Conservation (phyloP, 2,329 filamentous ascomycete species). For the Ophiostoma piceae region DNA sequence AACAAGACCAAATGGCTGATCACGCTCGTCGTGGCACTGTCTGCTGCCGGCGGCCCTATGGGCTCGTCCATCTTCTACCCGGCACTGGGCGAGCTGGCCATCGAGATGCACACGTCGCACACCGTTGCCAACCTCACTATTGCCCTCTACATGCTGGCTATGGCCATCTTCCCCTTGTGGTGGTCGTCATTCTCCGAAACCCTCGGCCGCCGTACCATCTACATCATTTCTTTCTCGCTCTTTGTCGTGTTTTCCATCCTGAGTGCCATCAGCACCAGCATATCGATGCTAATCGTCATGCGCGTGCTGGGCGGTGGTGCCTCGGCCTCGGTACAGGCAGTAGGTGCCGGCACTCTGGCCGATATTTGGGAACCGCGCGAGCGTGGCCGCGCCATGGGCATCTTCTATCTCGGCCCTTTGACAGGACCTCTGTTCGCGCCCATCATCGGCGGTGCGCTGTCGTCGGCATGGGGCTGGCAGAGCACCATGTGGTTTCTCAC, state of each 20-base stretch:
- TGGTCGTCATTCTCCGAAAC: constrained; percentile 78
- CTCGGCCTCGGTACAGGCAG: constrained; percentile 73
- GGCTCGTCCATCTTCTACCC: constrained; percentile 81
- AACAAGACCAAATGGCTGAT: constrained; percentile 77
- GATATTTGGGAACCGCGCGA: constrained; percentile 72
- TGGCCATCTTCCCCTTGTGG: constrained; percentile 82
- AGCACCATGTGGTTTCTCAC: constrained; percentile 73
- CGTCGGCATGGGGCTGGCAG: constrained; percentile 65
- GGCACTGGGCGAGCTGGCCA: constrained; percentile 58
- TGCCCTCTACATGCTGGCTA: constrained; percentile 73
- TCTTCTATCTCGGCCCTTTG: constrained; percentile 76
- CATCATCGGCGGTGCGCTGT: constrained; percentile 69
- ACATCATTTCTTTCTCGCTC: constrained; percentile 66
- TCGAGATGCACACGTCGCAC: constrained; percentile 55
- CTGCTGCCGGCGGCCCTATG: constrained; percentile 72
- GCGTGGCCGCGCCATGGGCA: constrained; percentile 71
- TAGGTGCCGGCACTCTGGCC: constrained; percentile 76
- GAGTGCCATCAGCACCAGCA: constrained; percentile 62
- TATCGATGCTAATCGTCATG: constrained; percentile 71
- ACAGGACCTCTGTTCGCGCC: constrained; percentile 70
- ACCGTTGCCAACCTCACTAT: constrained; percentile 71
- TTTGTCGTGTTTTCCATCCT: constrained; percentile 67
- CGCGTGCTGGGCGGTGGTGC: constrained; percentile 69
- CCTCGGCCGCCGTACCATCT: constrained; percentile 70
- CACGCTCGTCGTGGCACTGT: constrained; percentile 70